phyloP scores from a whole-genome alignment of 495 filamentous ascomycete genomes.

The Penicillium coprophilum region DNA sequence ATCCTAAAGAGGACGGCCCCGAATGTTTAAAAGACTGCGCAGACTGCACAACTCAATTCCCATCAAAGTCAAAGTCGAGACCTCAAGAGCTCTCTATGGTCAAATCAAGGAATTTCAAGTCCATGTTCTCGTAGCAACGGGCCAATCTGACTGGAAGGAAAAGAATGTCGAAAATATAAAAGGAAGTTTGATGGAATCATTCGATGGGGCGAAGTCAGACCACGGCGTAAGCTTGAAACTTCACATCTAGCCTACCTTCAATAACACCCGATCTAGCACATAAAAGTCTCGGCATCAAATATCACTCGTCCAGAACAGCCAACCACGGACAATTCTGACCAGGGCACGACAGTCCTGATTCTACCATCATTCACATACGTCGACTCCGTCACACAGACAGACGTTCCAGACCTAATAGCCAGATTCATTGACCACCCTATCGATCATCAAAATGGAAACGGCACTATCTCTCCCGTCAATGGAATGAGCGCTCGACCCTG shows the following conservation, averaged over 20 bases:
- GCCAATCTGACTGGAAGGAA: conserved; percentile 87
- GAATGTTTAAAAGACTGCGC: conserved; percentile 86
- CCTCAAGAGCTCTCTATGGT: conserved; percentile 73
- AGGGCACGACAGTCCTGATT: conserved; percentile 71
- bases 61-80: conserved; percentile 71
- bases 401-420: conserved; percentile 66
- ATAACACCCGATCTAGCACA: conserved; percentile 49
- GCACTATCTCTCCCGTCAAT: conserved; percentile 23
- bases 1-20: conserved; percentile 70
- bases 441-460: conserved; percentile 61
- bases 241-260: background rate
- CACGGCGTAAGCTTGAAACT: conserved; percentile 62
- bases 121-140: conserved; percentile 88
- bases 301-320: conserved; percentile 63
- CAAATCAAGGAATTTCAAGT: conserved; percentile 80
- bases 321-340: conserved; percentile 34
- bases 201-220: conserved; percentile 60
- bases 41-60: conserved; percentile 72
- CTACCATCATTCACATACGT: conserved; percentile 84
- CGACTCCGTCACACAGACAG: conserved; percentile 70
- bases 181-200: conserved; percentile 90
- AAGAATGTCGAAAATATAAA: conserved; percentile 75
- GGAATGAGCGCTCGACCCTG: conserved; percentile 58
- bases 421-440: conserved; percentile 63
- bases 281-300: conserved; percentile 93